Evolutionary conservation across 228 moss, liverwort and hornwort species (phyloP), one percentile per base, ranked within the genome.

Genomic region (Sphagnum fallax): DNA sequence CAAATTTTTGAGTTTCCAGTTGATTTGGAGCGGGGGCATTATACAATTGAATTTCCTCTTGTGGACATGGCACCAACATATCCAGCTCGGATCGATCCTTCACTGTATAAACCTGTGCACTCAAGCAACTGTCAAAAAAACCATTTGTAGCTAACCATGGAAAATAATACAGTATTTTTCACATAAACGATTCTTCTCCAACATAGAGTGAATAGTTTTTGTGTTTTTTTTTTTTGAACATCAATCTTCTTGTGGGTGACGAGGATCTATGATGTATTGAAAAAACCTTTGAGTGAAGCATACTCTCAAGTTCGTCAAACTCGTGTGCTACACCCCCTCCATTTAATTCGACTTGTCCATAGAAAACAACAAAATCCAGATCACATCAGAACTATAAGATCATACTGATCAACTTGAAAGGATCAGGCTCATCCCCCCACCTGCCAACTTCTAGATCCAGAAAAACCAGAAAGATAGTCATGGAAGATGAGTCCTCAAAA

Each of bases 261-360:
- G 32, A 32, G 32, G 32, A 32, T 32, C 32, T 32, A 32, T 32
- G 32, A 32, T 32, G 32, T 32, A 32, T 1, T 11, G 15, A 52
- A 52, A n/a, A 52, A 72, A 92, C 95, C 91, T 81, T 89, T 8
- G 95, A 78, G 76, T 92, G 81, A 59, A 95, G 80, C 90, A 92
- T 80, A 51, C 76, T 77, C 82, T 95, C 95, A 69, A 87, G 70
- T 75, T 75, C 77, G 59, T 84, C 79, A 9, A 83, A 71, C 67
- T 83, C 70, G 53, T 47, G 71, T 62, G 77, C 81, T 4, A 84
- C 73, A 13, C 59, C 72, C 52, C 60, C 11, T 64, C 73, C 87
- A 65, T 75, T 65, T 68, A 57, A 67, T 79, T 77, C 73, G 63
- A 84, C 87, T 87, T 76, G 69, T 64, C 63, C 7, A 8, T 8